A percentile compares a stretch with the other conserved stretches of the same genome.
These are phyloP conservation scores for Fusarium brevicatenulatum DNA, from an alignment of 2,329 filamentous ascomycete genomes.

Conservation along the genomic window DNA sequence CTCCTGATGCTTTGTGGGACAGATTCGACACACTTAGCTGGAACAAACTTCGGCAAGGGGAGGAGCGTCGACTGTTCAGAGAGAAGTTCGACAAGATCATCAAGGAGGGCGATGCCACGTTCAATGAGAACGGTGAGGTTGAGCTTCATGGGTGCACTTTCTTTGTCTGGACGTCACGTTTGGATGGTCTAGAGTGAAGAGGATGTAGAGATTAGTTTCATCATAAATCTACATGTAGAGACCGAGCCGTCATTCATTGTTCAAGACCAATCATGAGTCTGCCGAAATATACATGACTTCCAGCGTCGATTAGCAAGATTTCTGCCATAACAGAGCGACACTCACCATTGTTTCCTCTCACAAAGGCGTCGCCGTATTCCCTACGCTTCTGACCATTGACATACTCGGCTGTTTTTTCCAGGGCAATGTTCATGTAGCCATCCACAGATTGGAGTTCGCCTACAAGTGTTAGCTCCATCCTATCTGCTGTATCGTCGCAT, in stretches of 20 bases:
- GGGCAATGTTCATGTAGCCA: constrained; percentile 99
- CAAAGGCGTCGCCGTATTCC: constrained; percentile 93
- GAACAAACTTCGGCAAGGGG: constrained; percentile 67
- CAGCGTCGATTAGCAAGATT: constrained; percentile 20
- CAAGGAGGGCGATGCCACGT: constrained; percentile 61
- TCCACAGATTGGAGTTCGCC: constrained; percentile 97
- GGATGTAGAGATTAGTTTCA: neutral
- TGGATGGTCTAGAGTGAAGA: constrained; percentile 32
- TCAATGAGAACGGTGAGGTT: constrained; percentile 70
- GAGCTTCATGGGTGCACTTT: constrained; percentile 72
- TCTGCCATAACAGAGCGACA: neutral
- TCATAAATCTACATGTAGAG: constrained; percentile 1
- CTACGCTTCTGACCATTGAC: constrained; percentile 85
- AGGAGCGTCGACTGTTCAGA: constrained; percentile 59
- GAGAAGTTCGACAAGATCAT: constrained; percentile 65
- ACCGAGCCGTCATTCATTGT: constrained; percentile 34
- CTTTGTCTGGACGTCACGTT: constrained; percentile 68
- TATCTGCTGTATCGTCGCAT: neutral
- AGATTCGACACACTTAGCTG: constrained; percentile 75
- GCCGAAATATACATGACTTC: constrained; percentile 78
- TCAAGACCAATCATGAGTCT: constrained; percentile 56
- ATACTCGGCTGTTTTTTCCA: constrained; percentile 94
- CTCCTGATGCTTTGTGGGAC: constrained; percentile 70
- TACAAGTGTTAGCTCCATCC: constrained; percentile 50
- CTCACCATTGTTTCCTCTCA: constrained; percentile 93